Conservation (phyloP, 495 filamentous ascomycete genomes). For the Choiromyces venosus region DNA sequence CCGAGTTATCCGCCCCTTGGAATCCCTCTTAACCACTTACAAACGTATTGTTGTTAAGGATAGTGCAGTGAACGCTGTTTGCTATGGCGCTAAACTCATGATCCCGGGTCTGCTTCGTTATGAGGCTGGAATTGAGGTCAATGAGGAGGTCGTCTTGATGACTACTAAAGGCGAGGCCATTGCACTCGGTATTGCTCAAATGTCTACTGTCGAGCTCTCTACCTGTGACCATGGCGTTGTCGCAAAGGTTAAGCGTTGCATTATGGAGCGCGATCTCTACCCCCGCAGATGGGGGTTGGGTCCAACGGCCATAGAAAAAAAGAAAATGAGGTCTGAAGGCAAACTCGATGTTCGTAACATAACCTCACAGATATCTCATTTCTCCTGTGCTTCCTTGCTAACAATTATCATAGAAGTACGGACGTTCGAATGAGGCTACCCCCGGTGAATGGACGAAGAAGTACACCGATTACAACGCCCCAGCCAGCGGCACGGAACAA, state of each 20-base stretch:
- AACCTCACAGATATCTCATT: not conserved
- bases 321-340: constrained; percentile 96
- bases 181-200: constrained; percentile 87
- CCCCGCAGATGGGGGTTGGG: constrained; percentile 91
- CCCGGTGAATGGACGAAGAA: constrained; percentile 82
- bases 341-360: constrained; percentile 71
- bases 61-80: constrained; percentile 88
- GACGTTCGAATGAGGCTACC: constrained; percentile 82
- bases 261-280: constrained; percentile 98
- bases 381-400: not conserved
- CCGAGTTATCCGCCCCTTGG: constrained; percentile 79
- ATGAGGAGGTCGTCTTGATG: constrained; percentile 93
- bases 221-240: constrained; percentile 94
- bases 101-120: constrained; percentile 88
- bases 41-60: constrained; percentile 98
- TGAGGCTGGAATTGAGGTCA: constrained; percentile 77
- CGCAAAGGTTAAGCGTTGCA: constrained; percentile 94
- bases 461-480: constrained; percentile 78
- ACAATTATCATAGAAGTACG: constrained; percentile 63
- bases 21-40: constrained; percentile 83
- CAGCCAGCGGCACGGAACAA: constrained; percentile 48
- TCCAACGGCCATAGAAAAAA: constrained; percentile 86
- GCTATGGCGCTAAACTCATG: constrained; percentile 98
- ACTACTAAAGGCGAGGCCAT: constrained; percentile 98
- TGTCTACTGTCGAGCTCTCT: constrained; percentile 87